Percentiles rank a stretch among this genome's conserved stretches.
phyloP scores from a whole-genome alignment of 164 flowering plant genomes.

The Nymphaea thermarum region DNA sequence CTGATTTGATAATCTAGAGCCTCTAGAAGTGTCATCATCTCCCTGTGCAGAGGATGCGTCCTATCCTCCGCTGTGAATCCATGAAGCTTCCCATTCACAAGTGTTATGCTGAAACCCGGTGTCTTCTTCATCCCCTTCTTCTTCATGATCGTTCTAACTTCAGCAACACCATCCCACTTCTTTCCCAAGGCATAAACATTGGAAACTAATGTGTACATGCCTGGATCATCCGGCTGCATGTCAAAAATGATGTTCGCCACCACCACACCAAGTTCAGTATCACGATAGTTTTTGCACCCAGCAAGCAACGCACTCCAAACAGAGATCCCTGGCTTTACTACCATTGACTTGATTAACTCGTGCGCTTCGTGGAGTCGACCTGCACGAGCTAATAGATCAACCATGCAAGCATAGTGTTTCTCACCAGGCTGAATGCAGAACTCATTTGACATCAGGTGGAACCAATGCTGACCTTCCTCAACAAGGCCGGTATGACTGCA shows the following conservation, averaged over 20 bases:
- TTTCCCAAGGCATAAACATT: constrained; percentile 16
- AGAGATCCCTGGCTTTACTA: constrained; percentile 12
- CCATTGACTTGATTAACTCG: constrained; percentile 11
- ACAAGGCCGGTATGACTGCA: constrained; percentile 24
- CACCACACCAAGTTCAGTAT: constrained; percentile 11
- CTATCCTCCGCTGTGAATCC: constrained; percentile 19
- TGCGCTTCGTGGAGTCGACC: constrained; percentile 16
- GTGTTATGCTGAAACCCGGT: constrained; percentile 18
- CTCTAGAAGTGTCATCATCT: constrained; percentile 10
- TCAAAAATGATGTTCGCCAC: constrained; percentile 14
- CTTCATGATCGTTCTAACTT: constrained; percentile 20
- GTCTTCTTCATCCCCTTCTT: constrained; percentile 14
- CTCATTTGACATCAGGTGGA: constrained; percentile 13
- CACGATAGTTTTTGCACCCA: constrained; percentile 14
- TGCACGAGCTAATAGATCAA: constrained; percentile 25
- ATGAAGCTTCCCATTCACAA: constrained; percentile 15
- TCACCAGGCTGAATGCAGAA: constrained; percentile 15
- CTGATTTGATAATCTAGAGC: constrained; percentile 15
- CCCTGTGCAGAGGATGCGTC: constrained; percentile 16
- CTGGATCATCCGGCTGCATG: constrained; percentile 21
- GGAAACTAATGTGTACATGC: constrained; percentile 22
- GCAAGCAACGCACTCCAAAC: constrained; percentile 24
- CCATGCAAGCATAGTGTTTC: constrained; percentile 20
- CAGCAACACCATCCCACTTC: constrained; percentile 20
- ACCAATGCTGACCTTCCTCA: constrained; percentile 21